Conservation (phyloP, 768 basidiomycete species). For the Serendipita sp. region DNA sequence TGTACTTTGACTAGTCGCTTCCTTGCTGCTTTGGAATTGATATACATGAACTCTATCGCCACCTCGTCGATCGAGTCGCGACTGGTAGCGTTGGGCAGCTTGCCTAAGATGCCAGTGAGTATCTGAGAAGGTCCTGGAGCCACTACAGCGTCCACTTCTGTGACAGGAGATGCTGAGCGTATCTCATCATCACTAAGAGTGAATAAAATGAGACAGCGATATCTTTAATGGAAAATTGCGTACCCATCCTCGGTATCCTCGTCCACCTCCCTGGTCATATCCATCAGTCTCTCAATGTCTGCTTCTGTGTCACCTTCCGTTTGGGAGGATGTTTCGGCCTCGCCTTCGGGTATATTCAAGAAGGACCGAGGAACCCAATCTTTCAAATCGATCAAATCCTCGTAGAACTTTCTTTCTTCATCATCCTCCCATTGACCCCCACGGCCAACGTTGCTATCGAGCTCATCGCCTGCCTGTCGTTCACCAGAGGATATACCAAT, state of each 20-base stretch:
- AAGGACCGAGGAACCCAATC: constrained; percentile 84
- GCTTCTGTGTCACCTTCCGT: constrained; percentile 16
- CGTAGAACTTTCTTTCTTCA: constrained; percentile 85
- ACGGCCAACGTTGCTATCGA: constrained; percentile 23
- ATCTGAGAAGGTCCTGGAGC: constrained; percentile 82
- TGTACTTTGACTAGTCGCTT: constrained; percentile 75
- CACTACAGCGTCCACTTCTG: constrained; percentile 34
- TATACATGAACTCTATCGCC: constrained; percentile 87
- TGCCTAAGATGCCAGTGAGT: constrained; percentile 74
- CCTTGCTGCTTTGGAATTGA: constrained; percentile 92
- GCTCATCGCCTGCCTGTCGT: constrained; percentile 39
- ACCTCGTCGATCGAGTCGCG: constrained; percentile 79
- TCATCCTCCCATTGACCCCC: constrained; percentile 98
- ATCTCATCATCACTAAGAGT: not conserved
- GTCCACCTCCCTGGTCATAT: not conserved
- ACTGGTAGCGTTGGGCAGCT: constrained; percentile 89
- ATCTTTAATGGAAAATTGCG: constrained; percentile 18
- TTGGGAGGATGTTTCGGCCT: constrained; percentile 11
- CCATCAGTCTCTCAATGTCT: constrained; percentile 13
- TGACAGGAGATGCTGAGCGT: constrained; percentile 34
- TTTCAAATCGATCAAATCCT: constrained; percentile 79
- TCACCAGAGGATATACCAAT: constrained; percentile 50
- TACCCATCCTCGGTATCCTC: constrained; percentile 2
- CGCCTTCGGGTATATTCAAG: constrained; percentile 26
- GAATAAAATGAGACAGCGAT: constrained; percentile 22